Conservation (phyloP, 2,329 filamentous ascomycete genomes). For the Dryadomyces quercus-mongolicae region DNA sequence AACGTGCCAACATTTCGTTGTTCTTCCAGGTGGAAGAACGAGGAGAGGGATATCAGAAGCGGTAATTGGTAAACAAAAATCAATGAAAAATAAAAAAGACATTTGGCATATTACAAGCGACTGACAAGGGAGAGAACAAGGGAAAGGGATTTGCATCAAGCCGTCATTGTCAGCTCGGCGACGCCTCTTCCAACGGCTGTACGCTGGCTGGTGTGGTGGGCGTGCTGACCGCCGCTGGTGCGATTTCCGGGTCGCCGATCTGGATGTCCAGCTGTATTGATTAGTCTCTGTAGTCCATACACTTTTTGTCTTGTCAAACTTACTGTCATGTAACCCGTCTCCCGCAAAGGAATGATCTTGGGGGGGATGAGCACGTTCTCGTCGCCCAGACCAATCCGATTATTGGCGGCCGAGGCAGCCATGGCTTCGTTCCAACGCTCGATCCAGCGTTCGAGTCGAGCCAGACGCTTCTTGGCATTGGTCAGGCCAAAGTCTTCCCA, state of each 20-base stretch:
- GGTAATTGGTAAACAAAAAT: too few relatives aligned
- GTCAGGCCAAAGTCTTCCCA: slow-evolving; percentile 86
- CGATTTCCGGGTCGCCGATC: slow-evolving; percentile 15
- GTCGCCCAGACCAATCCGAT: background rate
- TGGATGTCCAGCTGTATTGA: slow-evolving; percentile 14
- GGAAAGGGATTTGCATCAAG: background rate
- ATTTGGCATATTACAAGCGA: too few relatives aligned
- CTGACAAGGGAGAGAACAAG: too few relatives aligned
- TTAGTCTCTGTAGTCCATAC: background rate
- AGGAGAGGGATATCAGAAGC: background rate
- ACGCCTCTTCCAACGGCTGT: slow-evolving; percentile 2
- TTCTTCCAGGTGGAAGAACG: background rate
- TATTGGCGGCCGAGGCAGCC: slow-evolving; percentile 23
- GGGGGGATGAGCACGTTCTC: slow-evolving; percentile 10
- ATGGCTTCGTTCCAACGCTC: slow-evolving; percentile 74
- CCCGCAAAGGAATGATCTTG: slow-evolving; percentile 14
- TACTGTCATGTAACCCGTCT: slow-evolving; percentile 16
- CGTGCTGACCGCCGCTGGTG: slow-evolving; percentile 12
- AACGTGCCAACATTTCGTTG: background rate
- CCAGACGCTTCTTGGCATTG: slow-evolving; percentile 59
- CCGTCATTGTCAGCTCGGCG: background rate
- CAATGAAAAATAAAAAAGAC: too few relatives aligned
- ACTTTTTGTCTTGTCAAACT: background rate
- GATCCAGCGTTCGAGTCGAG: slow-evolving; percentile 65
- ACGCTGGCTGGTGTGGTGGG: slow-evolving; percentile 7